Conservation (phyloP, 495 filamentous ascomycete species). For the Penicillium maclennaniae region DNA sequence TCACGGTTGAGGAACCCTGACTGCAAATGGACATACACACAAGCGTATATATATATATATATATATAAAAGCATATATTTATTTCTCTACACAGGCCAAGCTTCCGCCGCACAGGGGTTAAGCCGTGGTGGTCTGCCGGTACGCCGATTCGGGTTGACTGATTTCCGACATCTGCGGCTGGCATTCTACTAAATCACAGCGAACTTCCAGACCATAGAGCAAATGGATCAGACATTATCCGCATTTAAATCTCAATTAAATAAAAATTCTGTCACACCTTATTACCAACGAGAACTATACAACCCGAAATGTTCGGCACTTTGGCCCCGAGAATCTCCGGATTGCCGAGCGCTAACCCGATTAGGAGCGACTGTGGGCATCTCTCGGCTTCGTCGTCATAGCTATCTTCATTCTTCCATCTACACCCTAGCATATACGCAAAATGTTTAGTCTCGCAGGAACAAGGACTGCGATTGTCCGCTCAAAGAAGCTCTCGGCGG, state of each 20-base stretch:
- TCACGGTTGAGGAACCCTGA: background rate
- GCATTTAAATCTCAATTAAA: background rate
- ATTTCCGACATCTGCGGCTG: background rate
- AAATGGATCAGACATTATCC: background rate
- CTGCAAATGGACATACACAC: background rate
- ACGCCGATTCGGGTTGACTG: background rate
- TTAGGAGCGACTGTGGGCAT: constrained; percentile 1
- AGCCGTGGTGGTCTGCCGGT: background rate
- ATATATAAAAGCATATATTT: background rate
- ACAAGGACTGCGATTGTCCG: constrained; percentile 16
- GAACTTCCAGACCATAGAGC: background rate
- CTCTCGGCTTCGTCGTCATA: constrained; percentile 13
- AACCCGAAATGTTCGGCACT: constrained; percentile 6
- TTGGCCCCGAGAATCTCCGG: constrained; percentile 16
- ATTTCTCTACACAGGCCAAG: background rate
- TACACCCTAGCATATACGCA: background rate
- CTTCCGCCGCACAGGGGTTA: background rate
- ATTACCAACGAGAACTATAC: background rate
- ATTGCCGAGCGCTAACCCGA: constrained; percentile 18
- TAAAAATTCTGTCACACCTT: no score
- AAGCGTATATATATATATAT: background rate
- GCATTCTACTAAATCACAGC: background rate
- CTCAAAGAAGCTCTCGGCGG: constrained; percentile 10
- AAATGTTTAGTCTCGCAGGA: constrained; percentile 22
- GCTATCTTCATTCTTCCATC: constrained; percentile 1